Evolutionary conservation across 2,329 filamentous ascomycete species (phyloP), one percentile per base, ranked within the genome.

Genomic region (Epichloe sibirici): DNA sequence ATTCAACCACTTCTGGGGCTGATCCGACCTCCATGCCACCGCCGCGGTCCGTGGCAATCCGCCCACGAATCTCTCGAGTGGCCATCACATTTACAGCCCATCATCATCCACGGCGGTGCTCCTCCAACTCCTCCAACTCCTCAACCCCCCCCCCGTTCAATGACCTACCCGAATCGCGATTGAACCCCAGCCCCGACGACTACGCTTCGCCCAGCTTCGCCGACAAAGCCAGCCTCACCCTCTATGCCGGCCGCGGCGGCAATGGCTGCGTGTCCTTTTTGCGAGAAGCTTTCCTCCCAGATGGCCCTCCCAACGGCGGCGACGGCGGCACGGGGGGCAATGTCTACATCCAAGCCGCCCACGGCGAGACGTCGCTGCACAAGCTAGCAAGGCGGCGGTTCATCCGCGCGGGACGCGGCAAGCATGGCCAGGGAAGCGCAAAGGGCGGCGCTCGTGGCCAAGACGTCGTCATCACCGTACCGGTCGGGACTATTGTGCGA

Each of bases 261-360:
- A 84, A 93, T 63, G 93, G 93, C 57, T 98, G 93, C 64, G 88
- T 97, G 49, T 93, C 93, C 0, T 98, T 97, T 65, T 72, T 94
- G 44, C 85, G 91, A 21, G 93, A 98, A 62, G 91, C 91, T 57
- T 97, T 87, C 68, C 76, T 96, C 34, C 81, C 84, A 45, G 84
- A 95, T 57, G 93, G 93, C 0, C 93, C 93, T 11, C 82, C 93
- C 9, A 97, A 98, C 67, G 93, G 93, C 48, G 93, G 93, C 55
- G 90, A 98, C 65, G 93, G 93, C 43, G 93, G 93, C 4, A 86
- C 82, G n/a, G 52, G 93, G 93, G 93, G 93, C 40, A 94, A 86
- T 61, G 76, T 98, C 58, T 97, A 95, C 67, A 94, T 98, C 53
- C 91, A 97, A 69, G 90, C 93, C 7, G 82, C 95, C 1, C 83